Percentiles rank a stretch among this genome's conserved stretches.
Conservation (phyloP, 2,329 filamentous ascomycete genomes). For the Thielaviopsis populi region DNA sequence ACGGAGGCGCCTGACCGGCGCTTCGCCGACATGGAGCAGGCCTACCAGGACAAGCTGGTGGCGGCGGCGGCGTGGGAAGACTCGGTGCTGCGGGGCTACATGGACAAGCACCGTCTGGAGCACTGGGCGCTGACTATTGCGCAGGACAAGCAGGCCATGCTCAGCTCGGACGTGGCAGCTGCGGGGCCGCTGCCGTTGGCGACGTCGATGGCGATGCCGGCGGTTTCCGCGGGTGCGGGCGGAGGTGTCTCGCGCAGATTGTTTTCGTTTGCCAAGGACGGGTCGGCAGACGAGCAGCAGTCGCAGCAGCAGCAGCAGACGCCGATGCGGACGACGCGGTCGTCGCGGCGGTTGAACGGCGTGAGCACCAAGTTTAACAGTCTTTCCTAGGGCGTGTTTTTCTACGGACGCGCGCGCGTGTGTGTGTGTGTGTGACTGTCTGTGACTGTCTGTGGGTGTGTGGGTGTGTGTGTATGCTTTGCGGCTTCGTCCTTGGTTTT, state of each 20-base stretch:
- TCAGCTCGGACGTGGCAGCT: conserved; percentile 24
- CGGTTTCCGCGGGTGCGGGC: not conserved
- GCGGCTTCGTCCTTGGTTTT: not conserved
- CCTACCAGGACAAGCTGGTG: conserved; percentile 50
- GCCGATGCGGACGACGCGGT: conserved; percentile 10
- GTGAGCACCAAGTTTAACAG: conserved; percentile 11
- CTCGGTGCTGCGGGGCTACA: conserved; percentile 43
- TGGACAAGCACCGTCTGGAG: conserved; percentile 53
- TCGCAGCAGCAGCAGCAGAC: not conserved
- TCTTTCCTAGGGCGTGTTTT: not conserved
- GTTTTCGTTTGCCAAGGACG: not conserved
- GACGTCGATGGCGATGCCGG: not conserved
- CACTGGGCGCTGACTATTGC: conserved; percentile 43
- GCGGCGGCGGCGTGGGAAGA: conserved; percentile 63
- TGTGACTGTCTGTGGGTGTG: no score
- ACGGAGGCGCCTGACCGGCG: conserved; percentile 46
- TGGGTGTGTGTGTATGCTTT: no score
- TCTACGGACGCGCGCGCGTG: no score
- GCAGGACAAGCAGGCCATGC: conserved; percentile 26
- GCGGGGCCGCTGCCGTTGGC: conserved; percentile 6
- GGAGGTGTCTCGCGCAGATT: conserved; percentile 1
- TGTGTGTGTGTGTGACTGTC: no score
- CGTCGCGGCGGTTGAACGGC: conserved; percentile 14
- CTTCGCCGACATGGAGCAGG: conserved; percentile 44
- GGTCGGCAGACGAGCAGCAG: not conserved